Conservation (phyloP, 495 filamentous ascomycete genomes). For the Astrothelium subdiscretum region DNA sequence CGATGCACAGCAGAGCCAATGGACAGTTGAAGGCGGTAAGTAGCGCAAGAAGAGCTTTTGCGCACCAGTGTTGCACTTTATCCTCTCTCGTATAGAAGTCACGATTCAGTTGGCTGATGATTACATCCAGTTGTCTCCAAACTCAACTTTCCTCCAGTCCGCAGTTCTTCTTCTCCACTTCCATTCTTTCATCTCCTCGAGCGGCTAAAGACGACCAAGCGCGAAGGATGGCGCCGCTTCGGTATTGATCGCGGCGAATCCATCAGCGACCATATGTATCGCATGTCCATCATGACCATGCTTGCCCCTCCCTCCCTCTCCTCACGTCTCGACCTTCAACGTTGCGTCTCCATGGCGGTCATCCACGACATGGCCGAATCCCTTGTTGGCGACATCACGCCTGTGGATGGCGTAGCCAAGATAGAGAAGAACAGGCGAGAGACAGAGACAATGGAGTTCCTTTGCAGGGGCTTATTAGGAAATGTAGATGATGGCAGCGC, state of each 20-base stretch:
- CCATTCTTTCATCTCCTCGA: slow-evolving; percentile 90
- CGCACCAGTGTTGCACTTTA: slow-evolving; percentile 8
- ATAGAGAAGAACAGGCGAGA: slow-evolving; percentile 80
- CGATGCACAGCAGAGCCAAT: slow-evolving; percentile 9
- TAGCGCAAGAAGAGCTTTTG: slow-evolving; percentile 5
- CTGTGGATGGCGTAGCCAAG: slow-evolving; percentile 60
- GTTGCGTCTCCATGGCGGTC: slow-evolving; percentile 86
- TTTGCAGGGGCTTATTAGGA: slow-evolving; percentile 58
- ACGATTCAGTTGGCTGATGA: background rate
- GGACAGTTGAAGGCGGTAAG: slow-evolving; percentile 12
- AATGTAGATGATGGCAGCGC: slow-evolving; percentile 56
- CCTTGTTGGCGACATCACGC: slow-evolving; percentile 92
- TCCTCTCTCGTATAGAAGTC: background rate
- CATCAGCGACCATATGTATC: slow-evolving; percentile 98
- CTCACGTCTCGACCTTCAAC: slow-evolving; percentile 56
- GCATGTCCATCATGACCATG: slow-evolving; percentile 95
- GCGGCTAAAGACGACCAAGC: slow-evolving; percentile 86
- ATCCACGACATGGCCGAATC: slow-evolving; percentile 96
- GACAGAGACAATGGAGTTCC: slow-evolving; percentile 77
- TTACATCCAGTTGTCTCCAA: slow-evolving; percentile 28
- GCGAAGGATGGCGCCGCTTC: slow-evolving; percentile 91
- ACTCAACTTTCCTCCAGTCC: slow-evolving; percentile 39
- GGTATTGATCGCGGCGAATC: slow-evolving; percentile 64
- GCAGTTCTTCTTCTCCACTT: slow-evolving; percentile 60
- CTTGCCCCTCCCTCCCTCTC: slow-evolving; percentile 71